Conservation (phyloP, 805 yeast species). For the Wickerhamomyces alni region DNA sequence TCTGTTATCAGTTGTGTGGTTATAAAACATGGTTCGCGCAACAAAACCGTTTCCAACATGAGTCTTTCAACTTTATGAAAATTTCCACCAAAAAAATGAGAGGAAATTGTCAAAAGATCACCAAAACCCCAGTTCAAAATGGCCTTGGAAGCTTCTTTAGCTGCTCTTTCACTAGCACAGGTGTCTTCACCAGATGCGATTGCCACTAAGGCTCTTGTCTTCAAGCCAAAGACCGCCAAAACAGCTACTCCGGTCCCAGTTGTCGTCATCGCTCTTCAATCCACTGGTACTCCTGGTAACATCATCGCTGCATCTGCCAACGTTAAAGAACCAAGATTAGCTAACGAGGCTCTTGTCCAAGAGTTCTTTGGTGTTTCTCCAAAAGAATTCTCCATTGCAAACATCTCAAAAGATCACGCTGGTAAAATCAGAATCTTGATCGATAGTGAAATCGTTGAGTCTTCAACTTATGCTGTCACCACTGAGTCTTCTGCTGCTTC, state of each 20-base stretch:
- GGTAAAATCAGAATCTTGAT: conserved; percentile 56
- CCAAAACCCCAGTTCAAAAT: conserved; percentile 24
- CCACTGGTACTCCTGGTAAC: conserved; percentile 65
- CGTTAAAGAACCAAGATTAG: conserved; percentile 83
- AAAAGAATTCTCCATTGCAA: conserved; percentile 57
- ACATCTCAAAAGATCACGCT: conserved; percentile 37
- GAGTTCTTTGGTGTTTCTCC: conserved; percentile 54
- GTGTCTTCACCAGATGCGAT: conserved; percentile 45
- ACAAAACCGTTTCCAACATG: neutral
- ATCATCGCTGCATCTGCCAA: conserved; percentile 59
- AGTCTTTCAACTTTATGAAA: neutral
- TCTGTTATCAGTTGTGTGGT: too few species aligned
- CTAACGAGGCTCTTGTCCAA: conserved; percentile 71
- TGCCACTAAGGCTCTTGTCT: conserved; percentile 69
- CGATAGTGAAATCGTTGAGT: conserved; percentile 42
- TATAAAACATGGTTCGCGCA: too few species aligned
- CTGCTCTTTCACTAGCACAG: conserved; percentile 56
- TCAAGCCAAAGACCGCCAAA: conserved; percentile 89
- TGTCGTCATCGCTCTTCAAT: conserved; percentile 66
- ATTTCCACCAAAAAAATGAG: too few species aligned
- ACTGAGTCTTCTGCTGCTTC: conserved; percentile 48
- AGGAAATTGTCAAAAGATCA: neutral
- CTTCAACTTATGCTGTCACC: conserved; percentile 34
- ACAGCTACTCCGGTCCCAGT: conserved; percentile 74
- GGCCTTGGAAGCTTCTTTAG: conserved; percentile 66